Evolutionary conservation across 1,139 yeast species (phyloP), one percentile per base, ranked within the genome.

Genomic region (Geotrichum fermentans): DNA sequence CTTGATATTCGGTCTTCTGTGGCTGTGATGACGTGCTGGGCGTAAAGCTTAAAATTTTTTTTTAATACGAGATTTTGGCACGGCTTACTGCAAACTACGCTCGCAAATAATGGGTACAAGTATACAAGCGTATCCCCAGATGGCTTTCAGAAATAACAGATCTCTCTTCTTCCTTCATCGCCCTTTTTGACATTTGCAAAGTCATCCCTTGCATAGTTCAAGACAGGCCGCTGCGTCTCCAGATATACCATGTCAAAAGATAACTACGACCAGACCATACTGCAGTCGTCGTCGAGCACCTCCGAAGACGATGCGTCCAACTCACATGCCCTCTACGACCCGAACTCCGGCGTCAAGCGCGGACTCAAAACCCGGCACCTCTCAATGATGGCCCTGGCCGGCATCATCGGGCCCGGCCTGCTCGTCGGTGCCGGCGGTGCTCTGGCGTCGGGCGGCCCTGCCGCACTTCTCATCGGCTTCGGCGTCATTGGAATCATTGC

Each of bases 331-430:
- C n/a, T 10, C 17, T 17, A 17, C 39, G 73, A 68, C 51, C 66
- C 69, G 7, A 58, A 65, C 13, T 58, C 70, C 1, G 72, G 73
- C 4, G 69, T 78, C 48, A 74, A 75, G 55, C 71, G 78, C 47
- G 76, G 77, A 22, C 72, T 78, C 45, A 71, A 71, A 50, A 70
- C 75, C 22, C 66, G 80, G 49, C 81, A 77, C 58, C 63, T 77
- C 51, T 65, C 72, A 5, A 77, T 80, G 84, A 78, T 80, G 63
- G 77, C 84, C 35, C 70, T 80, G 50, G 85, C 83, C 2, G 86
- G 86, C 8, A 77, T 78, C 50, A 79, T 80, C 46, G 87, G 88
- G 14, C 79, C 88, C 2, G 92, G 92, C 50, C 67, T 83, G 46
- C 74, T 80, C 53, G 68, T 82, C 45, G 83, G 86, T 30, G 75